Base-by-base conservation (phyloP, 192 early-diverging fungal species). In the Podila epicladia region DNA sequence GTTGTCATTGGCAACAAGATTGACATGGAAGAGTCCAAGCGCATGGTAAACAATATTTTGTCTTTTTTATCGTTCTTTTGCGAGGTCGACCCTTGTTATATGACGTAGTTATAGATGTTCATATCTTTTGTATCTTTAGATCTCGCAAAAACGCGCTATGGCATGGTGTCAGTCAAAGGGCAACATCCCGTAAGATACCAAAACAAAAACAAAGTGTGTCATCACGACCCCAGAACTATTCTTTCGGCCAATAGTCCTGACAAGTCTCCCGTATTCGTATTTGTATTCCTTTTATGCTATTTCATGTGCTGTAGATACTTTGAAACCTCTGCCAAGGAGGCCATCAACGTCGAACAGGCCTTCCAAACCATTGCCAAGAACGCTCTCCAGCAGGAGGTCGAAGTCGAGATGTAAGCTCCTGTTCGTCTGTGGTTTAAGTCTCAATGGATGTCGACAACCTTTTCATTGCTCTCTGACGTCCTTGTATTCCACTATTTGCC, bases 1-100 rank as follows among this genome's bases (percentile, higher is more conserved):
- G 95, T 99, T 58, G 96, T 99, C 20, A 85, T 99, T n/a, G 98
- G 97, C 61, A 99, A 99, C 88, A 99, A 99, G 89, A 91, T 99
- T 58, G 98, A 99, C 83, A 85, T 99, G 82, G 98, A 99, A 80
- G 97, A 98, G 74, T 89, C 89, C 41, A 94, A 93, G 84, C 83
- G 96, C 66, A 93, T 94, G 92, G 95, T 95, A 86, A 37, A 75
- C 24, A 1, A 3, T 11, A 55, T 26, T 20, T 55, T 55, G 32
- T 55, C 1, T 55, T 55, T 55, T 22, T 1, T 24, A 4, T 55
- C 24, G 50, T 55, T 51, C 33, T 33, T 45, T 3, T 45, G 15
- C 41, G 3, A 15, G 12, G 9, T 45, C 41, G 12, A 15, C 41
- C 12, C 15, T 15, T 45, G 41, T 12, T 17, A 13, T 45, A 45